Base-by-base conservation (phyloP, 2,329 filamentous ascomycete species). In the Phialocephala subalpina region DNA sequence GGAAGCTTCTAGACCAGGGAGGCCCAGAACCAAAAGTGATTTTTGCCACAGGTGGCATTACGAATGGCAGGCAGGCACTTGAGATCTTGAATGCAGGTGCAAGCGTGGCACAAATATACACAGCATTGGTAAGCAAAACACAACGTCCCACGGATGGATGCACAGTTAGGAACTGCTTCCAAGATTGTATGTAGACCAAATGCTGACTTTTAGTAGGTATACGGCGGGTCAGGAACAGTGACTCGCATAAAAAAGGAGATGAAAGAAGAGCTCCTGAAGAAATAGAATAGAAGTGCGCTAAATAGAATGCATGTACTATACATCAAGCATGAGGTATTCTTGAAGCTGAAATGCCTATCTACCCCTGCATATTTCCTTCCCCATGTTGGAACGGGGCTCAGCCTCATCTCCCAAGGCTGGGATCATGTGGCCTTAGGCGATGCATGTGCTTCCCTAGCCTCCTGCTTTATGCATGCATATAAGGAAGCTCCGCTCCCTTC, bases 21-120 rank as follows among this genome's bases (percentile, higher is more conserved):
- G 11, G 45, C 20, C 20, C 9, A n/a, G 70, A 74, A 35, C 71
- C 69, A 57, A 97, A 97, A 80, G 90, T 94, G 60, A 91, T 99
- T 67, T 98, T 98, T 76, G 95, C 95, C 0, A 96, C 93, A 0
- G 96, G 96, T 0, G 96, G 96, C 20, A 95, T 99, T 75, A 96
- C 92, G 1, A 95, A 91, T 70, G 96, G 96, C 4, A 85, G 91
- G 69, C 91, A 98, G 80, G 97, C 93, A 9, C 81, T 92, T 16
- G 85, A 92, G 79, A 87, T 95, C 7, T 83, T 98, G 58, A 92
- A 97, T 71, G 94, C 94, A 0, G 96, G 96, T 9, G 96, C 96
- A 0, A 95, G 91, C 73, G 90, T 97, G 16, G 94, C 93, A 1
- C 96, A 97, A 88, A 84, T 97, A 60, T 98, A 98, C 78, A 99